These are phyloP conservation scores for Lipomyces mesembrius DNA, from an alignment of 805 yeast genomes.

Conservation along the genomic window DNA sequence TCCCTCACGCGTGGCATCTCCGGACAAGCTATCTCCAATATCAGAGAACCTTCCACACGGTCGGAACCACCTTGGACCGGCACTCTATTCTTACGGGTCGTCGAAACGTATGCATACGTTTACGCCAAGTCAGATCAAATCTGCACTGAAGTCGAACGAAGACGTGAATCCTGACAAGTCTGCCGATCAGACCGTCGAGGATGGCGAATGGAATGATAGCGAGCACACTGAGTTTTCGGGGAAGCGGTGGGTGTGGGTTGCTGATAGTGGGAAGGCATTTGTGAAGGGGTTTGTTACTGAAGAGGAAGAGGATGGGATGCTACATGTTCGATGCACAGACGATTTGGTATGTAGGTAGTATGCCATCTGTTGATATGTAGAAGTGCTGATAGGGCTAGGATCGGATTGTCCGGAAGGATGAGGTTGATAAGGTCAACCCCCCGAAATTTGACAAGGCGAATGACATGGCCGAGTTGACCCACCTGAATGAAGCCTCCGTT, in stretches of 20 bases:
- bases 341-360: slow-evolving; percentile 44
- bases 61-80: slow-evolving; percentile 7
- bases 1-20: slow-evolving; percentile 21
- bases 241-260: slow-evolving; percentile 79
- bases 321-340: slow-evolving; percentile 51
- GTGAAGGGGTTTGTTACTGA: slow-evolving; percentile 63
- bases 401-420: slow-evolving; percentile 51
- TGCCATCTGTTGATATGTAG: neutral
- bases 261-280: slow-evolving; percentile 62
- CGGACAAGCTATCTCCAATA: slow-evolving; percentile 27
- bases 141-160: slow-evolving; percentile 6
- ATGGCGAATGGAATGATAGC: slow-evolving; percentile 17
- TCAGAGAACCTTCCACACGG: slow-evolving; percentile 30
- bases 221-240: slow-evolving; percentile 44
- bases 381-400: slow-evolving; percentile 42
- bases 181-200: neutral
- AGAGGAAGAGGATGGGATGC: slow-evolving; percentile 46
- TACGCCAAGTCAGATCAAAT: slow-evolving; percentile 29
- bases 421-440: slow-evolving; percentile 78
- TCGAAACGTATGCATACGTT: slow-evolving; percentile 31
- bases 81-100: neutral
- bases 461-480: slow-evolving; percentile 95
- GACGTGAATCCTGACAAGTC: neutral
- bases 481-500: slow-evolving; percentile 94
- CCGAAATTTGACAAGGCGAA: slow-evolving; percentile 85